These are phyloP conservation scores for Amaranthus cruentus DNA, from an alignment of 148 eudicot genomes.

Conservation along the genomic window DNA sequence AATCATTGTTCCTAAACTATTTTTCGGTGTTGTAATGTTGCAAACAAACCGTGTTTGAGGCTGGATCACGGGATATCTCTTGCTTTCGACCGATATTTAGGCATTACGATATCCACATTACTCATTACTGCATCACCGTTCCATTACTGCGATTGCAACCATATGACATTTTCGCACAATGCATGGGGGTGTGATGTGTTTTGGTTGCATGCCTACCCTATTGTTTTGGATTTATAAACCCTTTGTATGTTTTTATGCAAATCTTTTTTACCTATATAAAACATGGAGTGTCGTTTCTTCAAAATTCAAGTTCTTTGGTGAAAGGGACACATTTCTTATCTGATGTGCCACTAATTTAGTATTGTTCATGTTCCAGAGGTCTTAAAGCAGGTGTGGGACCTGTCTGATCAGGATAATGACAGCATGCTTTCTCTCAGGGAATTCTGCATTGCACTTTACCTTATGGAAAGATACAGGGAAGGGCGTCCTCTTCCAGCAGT, in stretches of 20 bases:
- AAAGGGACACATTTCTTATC: neutral
- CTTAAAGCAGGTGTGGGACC: conserved; percentile 98
- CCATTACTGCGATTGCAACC: too few relatives aligned
- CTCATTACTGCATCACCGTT: too few relatives aligned
- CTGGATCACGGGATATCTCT: too few relatives aligned
- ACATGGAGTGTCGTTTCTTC: neutral
- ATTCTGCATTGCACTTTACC: conserved; percentile 93
- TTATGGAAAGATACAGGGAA: conserved; percentile 92
- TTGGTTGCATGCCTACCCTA: too few relatives aligned
- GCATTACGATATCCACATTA: too few relatives aligned
- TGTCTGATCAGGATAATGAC: conserved; percentile 99
- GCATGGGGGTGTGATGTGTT: too few relatives aligned
- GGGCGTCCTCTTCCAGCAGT: conserved; percentile 83
- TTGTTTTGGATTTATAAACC: too few relatives aligned
- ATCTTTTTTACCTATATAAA: neutral
- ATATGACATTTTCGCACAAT: too few relatives aligned
- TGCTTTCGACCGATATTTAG: too few relatives aligned
- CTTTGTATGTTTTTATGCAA: neutral
- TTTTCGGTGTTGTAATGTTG: neutral
- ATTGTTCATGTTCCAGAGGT: conserved; percentile 63
- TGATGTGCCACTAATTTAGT: conserved; percentile 19
- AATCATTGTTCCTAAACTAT: too few relatives aligned
- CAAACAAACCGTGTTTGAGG: too few relatives aligned
- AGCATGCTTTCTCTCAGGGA: conserved; percentile 96
- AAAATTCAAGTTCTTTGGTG: neutral